Conservation (phyloP, 2,329 filamentous ascomycete species). For the Cladobotryum mycophilum region DNA sequence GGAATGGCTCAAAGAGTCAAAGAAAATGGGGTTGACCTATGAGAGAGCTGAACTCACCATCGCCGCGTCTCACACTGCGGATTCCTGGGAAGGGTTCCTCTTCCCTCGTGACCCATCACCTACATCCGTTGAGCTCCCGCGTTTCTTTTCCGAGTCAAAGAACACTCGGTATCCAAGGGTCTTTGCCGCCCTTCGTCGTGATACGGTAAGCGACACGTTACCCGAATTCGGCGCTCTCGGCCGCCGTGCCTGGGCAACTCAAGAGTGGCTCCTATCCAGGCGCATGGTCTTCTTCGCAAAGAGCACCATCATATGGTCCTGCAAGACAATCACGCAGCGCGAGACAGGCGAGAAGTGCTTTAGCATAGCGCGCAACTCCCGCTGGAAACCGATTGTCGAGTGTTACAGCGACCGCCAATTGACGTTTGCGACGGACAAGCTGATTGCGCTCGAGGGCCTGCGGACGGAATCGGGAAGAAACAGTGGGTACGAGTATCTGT, state of each 20-base stretch:
- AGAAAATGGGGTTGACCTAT: constrained; percentile 15
- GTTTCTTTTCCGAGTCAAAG: constrained; percentile 1
- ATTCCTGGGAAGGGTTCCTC: constrained; percentile 10
- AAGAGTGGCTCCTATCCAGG: constrained; percentile 17
- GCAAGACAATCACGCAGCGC: constrained; percentile 15
- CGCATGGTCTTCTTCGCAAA: constrained; percentile 16
- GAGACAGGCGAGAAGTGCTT: constrained; percentile 16
- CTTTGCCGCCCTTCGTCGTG: constrained; percentile 11
- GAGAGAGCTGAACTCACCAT: constrained; percentile 16
- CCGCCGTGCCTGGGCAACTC: constrained; percentile 15
- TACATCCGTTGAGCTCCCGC: constrained; percentile 9
- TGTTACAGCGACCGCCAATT: constrained; percentile 13
- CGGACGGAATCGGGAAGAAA: constrained; percentile 10
- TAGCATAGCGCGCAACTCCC: constrained; percentile 15
- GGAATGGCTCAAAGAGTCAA: constrained; percentile 12
- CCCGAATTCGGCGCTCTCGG: constrained; percentile 15
- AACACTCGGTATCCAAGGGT: not conserved
- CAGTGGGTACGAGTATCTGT: constrained; percentile 9
- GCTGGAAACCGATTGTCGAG: constrained; percentile 14
- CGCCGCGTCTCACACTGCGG: constrained; percentile 11
- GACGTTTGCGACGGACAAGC: constrained; percentile 13
- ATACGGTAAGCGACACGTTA: constrained; percentile 11
- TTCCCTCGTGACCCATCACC: constrained; percentile 2
- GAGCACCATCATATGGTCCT: constrained; percentile 14
- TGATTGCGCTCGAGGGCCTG: constrained; percentile 14